phyloP scores from a whole-genome alignment of 306 rosid species.

The Quercus aquifolioides region DNA sequence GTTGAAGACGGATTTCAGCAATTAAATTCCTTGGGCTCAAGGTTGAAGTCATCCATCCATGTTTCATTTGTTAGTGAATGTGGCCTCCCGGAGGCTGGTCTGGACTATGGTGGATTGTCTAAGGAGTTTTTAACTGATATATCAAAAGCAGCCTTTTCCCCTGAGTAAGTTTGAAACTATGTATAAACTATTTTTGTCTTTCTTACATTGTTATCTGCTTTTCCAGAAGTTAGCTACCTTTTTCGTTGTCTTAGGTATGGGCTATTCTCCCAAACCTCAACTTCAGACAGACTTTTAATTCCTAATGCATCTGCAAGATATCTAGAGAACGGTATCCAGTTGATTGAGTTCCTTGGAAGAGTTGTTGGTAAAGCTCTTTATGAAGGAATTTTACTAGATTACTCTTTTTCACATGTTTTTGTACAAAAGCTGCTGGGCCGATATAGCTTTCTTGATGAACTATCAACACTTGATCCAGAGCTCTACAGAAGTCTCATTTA shows the following conservation, averaged over 20 bases:
- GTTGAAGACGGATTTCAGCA: conserved; percentile 97
- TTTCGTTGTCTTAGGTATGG: conserved; percentile 60
- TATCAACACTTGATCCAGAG: conserved; percentile 96
- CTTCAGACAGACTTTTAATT: conserved; percentile 78
- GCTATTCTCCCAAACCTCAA: conserved; percentile 84
- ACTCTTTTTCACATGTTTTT: conserved; percentile 92
- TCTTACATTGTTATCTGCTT: conserved; percentile 20
- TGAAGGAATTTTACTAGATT: conserved; percentile 95
- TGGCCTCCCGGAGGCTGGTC: conserved; percentile 97
- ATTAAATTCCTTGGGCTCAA: conserved; percentile 83
- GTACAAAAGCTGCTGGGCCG: conserved; percentile 92
- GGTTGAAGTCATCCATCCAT: conserved; percentile 82
- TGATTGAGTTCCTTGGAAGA: conserved; percentile 98
- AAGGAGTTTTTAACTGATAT: conserved; percentile 93
- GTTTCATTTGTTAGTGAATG: conserved; percentile 98
- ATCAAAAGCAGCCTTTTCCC: conserved; percentile 84
- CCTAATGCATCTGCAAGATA: conserved; percentile 84
- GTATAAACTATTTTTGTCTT: conserved; percentile 15
- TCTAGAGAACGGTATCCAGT: conserved; percentile 86
- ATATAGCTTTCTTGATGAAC: conserved; percentile 92
- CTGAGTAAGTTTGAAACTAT: conserved; percentile 64
- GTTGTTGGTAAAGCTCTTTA: conserved; percentile 97
- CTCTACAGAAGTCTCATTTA: conserved; percentile 88
- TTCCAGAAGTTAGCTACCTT: conserved; percentile 22
- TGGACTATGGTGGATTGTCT: conserved; percentile 96